Conservation (phyloP, 1,139 yeast genomes). For the Geotrichum restrictum region DNA sequence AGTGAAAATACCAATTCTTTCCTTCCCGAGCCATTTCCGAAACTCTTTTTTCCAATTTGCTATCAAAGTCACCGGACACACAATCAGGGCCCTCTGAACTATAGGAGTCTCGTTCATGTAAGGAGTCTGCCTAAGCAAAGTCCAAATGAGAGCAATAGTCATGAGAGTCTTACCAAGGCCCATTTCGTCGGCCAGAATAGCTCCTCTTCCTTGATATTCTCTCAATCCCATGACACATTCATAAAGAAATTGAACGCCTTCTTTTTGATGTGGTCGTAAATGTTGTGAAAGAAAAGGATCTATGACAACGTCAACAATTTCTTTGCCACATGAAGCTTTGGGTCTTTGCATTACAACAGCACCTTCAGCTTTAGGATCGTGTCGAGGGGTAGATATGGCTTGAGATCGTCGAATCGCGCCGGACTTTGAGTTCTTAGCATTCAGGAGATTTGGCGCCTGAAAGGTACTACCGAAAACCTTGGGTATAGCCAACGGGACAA, state of each 20-base stretch:
- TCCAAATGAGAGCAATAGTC: constrained; percentile 82
- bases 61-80: constrained; percentile 88
- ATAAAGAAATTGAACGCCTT: constrained; percentile 76
- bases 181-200: constrained; percentile 93
- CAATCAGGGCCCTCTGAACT: constrained; percentile 61
- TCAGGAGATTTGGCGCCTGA: constrained; percentile 9
- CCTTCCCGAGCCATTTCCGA: constrained; percentile 77
- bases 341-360: constrained; percentile 48
- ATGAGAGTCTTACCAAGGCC: constrained; percentile 91
- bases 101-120: constrained; percentile 42
- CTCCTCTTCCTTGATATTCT: constrained; percentile 59
- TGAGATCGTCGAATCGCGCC: constrained; percentile 10
- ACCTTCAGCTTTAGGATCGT: constrained; percentile 42
- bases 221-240: constrained; percentile 73
- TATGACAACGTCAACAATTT: constrained; percentile 54
- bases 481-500: not conserved
- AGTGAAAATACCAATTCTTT: constrained; percentile 47
- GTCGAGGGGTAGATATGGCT: constrained; percentile 35
- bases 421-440: constrained; percentile 4
- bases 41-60: constrained; percentile 88
- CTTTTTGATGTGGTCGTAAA: constrained; percentile 78
- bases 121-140: constrained; percentile 73
- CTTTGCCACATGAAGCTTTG: constrained; percentile 19
- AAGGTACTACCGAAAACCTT: not conserved
- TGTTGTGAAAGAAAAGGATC: constrained; percentile 59